Evolutionary conservation across 2,329 filamentous ascomycete species (phyloP).

Genomic region (Nakataea oryzae): DNA sequence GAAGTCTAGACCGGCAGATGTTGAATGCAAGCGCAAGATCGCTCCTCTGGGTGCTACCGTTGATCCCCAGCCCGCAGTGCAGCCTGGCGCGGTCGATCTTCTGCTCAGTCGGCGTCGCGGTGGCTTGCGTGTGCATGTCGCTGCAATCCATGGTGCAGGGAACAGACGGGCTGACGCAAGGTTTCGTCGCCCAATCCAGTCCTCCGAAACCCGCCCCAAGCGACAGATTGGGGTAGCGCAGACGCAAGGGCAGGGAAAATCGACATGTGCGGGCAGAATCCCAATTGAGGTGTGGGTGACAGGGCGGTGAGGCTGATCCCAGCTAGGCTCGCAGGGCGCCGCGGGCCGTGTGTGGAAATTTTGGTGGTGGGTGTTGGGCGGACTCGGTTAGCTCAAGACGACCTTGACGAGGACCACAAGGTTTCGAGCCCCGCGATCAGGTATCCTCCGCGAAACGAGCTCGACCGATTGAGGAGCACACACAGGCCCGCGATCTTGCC

Average conservation of each 20-base stretch:
- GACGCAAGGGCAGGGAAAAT: too few relatives aligned
- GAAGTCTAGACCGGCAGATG: slow-evolving; percentile 1
- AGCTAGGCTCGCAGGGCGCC: neutral
- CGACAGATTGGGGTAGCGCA: neutral
- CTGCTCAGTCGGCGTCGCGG: neutral
- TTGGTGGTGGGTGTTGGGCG: neutral
- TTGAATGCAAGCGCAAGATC: slow-evolving; percentile 1
- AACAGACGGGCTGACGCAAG: neutral
- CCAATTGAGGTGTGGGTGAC: neutral
- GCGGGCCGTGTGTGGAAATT: neutral
- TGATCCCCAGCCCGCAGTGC: neutral
- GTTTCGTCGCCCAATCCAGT: neutral
- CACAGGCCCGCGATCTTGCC: too few relatives aligned
- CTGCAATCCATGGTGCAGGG: too few relatives aligned
- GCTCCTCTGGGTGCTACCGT: neutral
- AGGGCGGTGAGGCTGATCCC: neutral
- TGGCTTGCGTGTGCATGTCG: too few relatives aligned
- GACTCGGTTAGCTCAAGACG: neutral
- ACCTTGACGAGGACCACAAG: neutral
- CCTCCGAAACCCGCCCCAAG: neutral
- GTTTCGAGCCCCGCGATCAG: neutral
- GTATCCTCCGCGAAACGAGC: neutral
- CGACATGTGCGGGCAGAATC: neutral
- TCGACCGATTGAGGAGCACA: neutral
- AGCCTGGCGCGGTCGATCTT: neutral